phyloP scores from a whole-genome alignment of 116 monocot species.

The Papilionanthe hybrid region DNA sequence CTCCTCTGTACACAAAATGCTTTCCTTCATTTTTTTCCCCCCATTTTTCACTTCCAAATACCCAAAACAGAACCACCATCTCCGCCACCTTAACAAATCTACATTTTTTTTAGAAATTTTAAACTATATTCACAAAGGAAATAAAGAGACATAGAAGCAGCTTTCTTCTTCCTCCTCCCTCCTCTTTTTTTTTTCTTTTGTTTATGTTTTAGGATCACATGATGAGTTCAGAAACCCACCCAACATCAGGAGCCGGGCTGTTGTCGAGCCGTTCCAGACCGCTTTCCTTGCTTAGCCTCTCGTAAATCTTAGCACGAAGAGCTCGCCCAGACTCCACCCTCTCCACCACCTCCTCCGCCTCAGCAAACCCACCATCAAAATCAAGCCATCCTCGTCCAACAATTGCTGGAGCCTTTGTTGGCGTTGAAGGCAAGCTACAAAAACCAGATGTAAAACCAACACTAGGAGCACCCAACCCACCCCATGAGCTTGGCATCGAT shows the following conservation, averaged over 20 bases:
- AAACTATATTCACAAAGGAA: background rate
- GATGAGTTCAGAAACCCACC: constrained; percentile 34
- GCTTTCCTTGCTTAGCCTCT: constrained; percentile 31
- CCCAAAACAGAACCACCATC: constrained; percentile 5
- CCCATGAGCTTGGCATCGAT: constrained; percentile 14
- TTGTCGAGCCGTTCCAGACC: background rate
- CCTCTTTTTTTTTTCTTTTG: background rate
- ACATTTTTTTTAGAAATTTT: background rate
- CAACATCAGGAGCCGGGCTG: constrained; percentile 19
- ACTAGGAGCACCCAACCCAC: background rate
- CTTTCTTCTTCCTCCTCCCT: background rate
- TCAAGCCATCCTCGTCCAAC: background rate
- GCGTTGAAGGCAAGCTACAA: constrained; percentile 27
- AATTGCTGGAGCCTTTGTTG: constrained; percentile 5
- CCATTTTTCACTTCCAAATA: background rate
- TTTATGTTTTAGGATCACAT: constrained; percentile 13
- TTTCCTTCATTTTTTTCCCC: background rate
- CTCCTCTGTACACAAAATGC: background rate
- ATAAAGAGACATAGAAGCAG: background rate
- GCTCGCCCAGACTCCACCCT: constrained; percentile 39
- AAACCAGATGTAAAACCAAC: background rate
- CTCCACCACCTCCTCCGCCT: constrained; percentile 10
- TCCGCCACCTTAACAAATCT: background rate
- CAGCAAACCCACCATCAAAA: background rate
- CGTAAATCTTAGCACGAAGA: constrained; percentile 28